Evolutionary conservation across 2,329 filamentous ascomycete genomes (phyloP).

Genomic region (Sporothrix variecibatus): DNA sequence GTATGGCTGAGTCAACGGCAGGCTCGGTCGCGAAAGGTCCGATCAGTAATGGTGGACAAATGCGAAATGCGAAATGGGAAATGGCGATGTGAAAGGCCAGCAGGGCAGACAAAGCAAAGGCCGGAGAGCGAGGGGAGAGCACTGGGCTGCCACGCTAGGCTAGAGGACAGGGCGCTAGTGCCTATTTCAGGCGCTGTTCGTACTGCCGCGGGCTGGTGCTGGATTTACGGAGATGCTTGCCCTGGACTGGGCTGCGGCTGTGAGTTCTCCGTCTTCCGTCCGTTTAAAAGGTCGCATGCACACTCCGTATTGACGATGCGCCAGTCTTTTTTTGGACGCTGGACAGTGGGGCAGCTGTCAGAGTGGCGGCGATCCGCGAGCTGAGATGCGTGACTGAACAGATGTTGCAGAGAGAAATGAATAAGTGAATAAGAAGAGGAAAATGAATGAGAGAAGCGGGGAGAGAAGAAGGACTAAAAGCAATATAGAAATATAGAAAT

Average conservation of each 20-base stretch:
- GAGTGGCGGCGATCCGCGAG: conserved; percentile 15
- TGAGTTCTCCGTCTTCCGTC: background rate
- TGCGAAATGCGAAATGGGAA: conserved; percentile 4
- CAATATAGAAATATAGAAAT: background rate
- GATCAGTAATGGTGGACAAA: background rate
- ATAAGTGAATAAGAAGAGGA: background rate
- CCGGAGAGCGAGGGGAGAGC: background rate
- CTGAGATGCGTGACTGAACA: background rate
- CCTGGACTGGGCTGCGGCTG: background rate
- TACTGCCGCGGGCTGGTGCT: background rate
- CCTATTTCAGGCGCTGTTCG: background rate
- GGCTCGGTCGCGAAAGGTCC: conserved; percentile 1
- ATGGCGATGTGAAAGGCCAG: background rate
- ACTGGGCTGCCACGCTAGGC: background rate
- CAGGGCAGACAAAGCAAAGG: background rate
- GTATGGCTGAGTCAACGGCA: conserved; percentile 20
- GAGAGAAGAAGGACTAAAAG: background rate
- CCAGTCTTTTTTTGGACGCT: conserved; percentile 13
- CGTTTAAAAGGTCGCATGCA: background rate
- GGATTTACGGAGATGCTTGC: conserved; percentile 1
- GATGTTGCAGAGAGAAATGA: background rate
- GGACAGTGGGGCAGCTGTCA: conserved; percentile 6
- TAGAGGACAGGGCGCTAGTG: conserved; percentile 3
- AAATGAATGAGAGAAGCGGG: background rate
- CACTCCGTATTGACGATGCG: background rate